Conservation (phyloP, 306 rosid species). For the Lagenaria siceraria region DNA sequence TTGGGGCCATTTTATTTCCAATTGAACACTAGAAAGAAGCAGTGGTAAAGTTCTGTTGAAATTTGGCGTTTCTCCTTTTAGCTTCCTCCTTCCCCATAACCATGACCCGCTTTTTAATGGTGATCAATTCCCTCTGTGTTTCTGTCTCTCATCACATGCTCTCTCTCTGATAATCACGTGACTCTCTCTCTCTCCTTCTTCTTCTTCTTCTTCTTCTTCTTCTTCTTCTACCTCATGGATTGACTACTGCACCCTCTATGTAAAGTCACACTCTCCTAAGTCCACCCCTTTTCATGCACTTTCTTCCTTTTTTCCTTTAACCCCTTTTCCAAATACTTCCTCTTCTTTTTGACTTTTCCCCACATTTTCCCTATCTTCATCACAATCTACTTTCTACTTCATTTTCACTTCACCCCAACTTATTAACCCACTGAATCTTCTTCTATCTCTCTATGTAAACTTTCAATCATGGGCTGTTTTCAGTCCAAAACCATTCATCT, state of each 20-base stretch:
- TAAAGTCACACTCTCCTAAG: slow-evolving; percentile 8
- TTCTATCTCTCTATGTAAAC: slow-evolving; percentile 1
- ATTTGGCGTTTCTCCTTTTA: not conserved
- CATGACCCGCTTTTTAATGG: slow-evolving; percentile 3
- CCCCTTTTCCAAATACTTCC: not conserved
- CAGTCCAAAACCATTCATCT: slow-evolving; percentile 33
- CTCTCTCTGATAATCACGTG: slow-evolving; percentile 4
- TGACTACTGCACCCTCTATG: not conserved
- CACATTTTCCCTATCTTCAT: not conserved
- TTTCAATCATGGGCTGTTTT: slow-evolving; percentile 31
- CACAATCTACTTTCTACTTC: not conserved
- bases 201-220: not conserved
- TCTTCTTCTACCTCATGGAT: not conserved
- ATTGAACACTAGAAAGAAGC: not conserved
- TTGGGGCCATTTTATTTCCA: too few relatives aligned
- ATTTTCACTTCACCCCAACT: not conserved
- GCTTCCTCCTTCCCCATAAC: slow-evolving; percentile 4
- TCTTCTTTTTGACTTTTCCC: not conserved
- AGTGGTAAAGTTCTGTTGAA: not conserved
- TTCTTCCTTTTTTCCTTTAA: not conserved
- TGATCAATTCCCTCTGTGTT: not conserved
- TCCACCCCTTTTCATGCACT: not conserved
- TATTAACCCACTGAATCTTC: not conserved
- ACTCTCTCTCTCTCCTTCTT: not conserved
- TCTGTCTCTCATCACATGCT: slow-evolving; percentile 1